These are phyloP conservation scores for Lecanoromycetidae sp. DNA, from an alignment of 2,329 filamentous ascomycete genomes.

Conservation along the genomic window DNA sequence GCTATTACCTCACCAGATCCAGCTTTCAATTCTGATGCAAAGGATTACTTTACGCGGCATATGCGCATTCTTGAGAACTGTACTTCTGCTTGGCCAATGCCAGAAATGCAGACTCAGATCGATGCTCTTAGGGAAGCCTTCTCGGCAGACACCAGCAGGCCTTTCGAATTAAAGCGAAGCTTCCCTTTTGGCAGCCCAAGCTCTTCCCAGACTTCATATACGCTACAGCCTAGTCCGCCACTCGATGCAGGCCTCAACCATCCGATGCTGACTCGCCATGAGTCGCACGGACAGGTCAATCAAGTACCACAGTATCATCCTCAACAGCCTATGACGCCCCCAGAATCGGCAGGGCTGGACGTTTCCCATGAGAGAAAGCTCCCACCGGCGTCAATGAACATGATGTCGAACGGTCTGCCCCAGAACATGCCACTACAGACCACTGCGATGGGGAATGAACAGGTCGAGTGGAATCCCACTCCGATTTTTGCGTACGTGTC, in stretches of 20 bases:
- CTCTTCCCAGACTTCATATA: constrained; percentile 39
- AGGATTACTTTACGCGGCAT: constrained; percentile 80
- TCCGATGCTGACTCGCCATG: constrained; percentile 31
- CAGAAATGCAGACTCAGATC: constrained; percentile 80
- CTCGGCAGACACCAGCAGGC: constrained; percentile 69
- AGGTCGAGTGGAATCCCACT: constrained; percentile 67
- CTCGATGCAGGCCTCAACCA: constrained; percentile 39
- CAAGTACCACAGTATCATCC: constrained; percentile 34
- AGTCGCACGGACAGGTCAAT: constrained; percentile 28
- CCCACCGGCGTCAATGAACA: constrained; percentile 56
- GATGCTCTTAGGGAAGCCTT: constrained; percentile 83
- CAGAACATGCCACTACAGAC: constrained; percentile 34
- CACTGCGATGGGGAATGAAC: constrained; percentile 50
- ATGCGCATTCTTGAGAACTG: constrained; percentile 89
- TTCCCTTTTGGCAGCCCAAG: constrained; percentile 79
- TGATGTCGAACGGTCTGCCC: constrained; percentile 51
- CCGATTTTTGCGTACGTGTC: constrained; percentile 77
- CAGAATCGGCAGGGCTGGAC: constrained; percentile 59
- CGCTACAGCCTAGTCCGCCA: constrained; percentile 48
- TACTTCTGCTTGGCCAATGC: constrained; percentile 71
- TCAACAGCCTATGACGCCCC: constrained; percentile 70
- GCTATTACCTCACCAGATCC: constrained; percentile 88
- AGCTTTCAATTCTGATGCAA: constrained; percentile 70
- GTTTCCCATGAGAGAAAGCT: constrained; percentile 69
- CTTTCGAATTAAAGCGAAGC: constrained; percentile 76